Evolutionary conservation across 2,329 filamentous ascomycete genomes (phyloP).

Genomic region (Colletotrichum brevisporum): DNA sequence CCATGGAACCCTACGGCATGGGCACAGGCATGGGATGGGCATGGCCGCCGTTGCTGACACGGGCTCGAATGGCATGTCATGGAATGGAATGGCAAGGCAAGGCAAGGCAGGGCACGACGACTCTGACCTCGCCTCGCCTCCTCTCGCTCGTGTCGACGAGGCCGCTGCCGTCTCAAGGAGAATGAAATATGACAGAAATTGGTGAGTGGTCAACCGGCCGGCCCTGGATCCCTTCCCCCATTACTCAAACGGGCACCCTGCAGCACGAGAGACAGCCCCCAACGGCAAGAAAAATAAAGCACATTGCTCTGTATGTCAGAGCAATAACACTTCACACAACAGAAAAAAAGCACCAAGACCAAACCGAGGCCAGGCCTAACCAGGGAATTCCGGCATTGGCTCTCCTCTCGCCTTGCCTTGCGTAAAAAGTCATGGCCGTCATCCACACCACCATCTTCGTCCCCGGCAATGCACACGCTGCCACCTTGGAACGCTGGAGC

Average conservation of each 20-base stretch:
- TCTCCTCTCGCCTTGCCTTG: slow-evolving; percentile 15
- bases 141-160: not conserved
- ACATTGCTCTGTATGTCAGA: not conserved
- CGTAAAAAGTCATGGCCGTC: slow-evolving; percentile 25
- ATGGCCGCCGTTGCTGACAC: not conserved
- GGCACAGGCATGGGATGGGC: not conserved
- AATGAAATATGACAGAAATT: slow-evolving; percentile 36
- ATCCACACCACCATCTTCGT: slow-evolving; percentile 28
- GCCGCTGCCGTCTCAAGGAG: too few relatives aligned
- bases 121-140: slow-evolving; percentile 7
- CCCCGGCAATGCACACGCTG: slow-evolving; percentile 38
- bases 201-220: slow-evolving; percentile 32
- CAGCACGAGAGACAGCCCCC: slow-evolving; percentile 26
- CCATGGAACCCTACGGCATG: not conserved
- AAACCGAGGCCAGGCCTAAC: not conserved
- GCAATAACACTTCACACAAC: too few relatives aligned
- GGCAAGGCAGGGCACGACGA: not conserved
- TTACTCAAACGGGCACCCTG: slow-evolving; percentile 36
- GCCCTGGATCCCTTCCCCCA: slow-evolving; percentile 31
- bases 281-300: not conserved
- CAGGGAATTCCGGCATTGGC: not conserved
- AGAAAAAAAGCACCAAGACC: not conserved
- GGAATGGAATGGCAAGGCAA: not conserved
- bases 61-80: not conserved
- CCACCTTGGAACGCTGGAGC: slow-evolving; percentile 37